Evolutionary conservation across 352 stramenopile genomes (phyloP).

Genomic region (Pythium dissimile): DNA sequence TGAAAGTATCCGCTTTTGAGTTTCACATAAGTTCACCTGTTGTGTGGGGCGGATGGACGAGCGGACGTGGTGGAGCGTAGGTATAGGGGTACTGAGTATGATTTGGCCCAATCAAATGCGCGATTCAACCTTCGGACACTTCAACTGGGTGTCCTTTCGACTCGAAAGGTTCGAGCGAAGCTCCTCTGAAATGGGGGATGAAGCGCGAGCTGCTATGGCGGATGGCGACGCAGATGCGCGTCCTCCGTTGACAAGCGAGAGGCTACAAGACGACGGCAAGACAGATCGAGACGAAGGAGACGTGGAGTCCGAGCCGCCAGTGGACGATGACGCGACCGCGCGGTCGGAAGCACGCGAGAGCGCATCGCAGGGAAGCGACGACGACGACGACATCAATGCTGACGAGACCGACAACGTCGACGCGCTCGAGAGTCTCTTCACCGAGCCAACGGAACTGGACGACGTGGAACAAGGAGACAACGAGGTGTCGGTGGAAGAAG

Average conservation of each 20-base stretch:
- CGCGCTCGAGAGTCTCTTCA: slow-evolving; percentile 23
- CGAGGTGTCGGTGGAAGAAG: too few relatives aligned
- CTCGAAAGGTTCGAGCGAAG: too few relatives aligned
- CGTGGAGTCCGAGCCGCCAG: not conserved
- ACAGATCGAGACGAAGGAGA: too few relatives aligned
- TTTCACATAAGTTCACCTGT: slow-evolving; percentile 15
- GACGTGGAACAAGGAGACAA: too few relatives aligned
- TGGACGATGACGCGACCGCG: not conserved
- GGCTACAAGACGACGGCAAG: too few relatives aligned
- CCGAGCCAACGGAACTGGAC: slow-evolving; percentile 9
- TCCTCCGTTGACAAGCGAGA: too few relatives aligned
- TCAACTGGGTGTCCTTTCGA: too few relatives aligned
- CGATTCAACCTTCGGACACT: too few relatives aligned
- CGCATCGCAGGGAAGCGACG: not conserved
- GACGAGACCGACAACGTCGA: slow-evolving; percentile 10
- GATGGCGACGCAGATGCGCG: not conserved
- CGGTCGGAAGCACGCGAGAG: not conserved
- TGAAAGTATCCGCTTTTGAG: too few relatives aligned
- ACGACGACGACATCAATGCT: not conserved
- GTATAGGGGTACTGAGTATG: not conserved
- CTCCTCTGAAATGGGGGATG: not conserved
- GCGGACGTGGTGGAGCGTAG: not conserved
- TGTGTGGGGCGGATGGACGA: too few relatives aligned
- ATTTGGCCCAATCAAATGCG: not conserved
- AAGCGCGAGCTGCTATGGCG: not conserved